Percentiles rank a stretch among this genome's conserved stretches.
These are phyloP conservation scores for Metschnikowia cubensis DNA, from an alignment of 805 yeast genomes.

Conservation along the genomic window DNA sequence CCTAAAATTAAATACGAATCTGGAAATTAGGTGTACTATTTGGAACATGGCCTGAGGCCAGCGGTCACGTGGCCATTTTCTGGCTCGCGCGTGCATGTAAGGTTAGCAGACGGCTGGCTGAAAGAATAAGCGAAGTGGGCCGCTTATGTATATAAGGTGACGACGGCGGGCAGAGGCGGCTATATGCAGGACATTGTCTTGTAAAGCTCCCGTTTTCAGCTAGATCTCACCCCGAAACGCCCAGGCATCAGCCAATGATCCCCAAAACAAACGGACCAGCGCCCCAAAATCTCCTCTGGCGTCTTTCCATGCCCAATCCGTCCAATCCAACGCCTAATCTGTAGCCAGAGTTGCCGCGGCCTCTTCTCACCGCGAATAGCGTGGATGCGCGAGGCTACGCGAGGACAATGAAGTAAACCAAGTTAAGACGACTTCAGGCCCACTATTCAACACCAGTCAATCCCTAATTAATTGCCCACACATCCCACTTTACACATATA, in stretches of 20 bases:
- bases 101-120: conserved; percentile 1
- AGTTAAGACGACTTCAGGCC: neutral
- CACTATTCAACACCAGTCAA: neutral
- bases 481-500: neutral
- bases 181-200: neutral
- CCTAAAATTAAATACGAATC: too few relatives aligned
- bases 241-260: neutral
- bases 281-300: too few relatives aligned
- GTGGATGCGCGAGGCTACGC: conserved; percentile 1
- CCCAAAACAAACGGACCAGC: too few relatives aligned
- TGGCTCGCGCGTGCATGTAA: neutral
- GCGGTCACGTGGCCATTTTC: neutral
- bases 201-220: neutral
- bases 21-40: too few relatives aligned
- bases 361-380: neutral
- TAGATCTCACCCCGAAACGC: neutral
- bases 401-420: neutral
- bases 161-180: neutral
- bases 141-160: neutral
- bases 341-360: neutral
- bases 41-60: neutral
- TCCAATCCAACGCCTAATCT: neutral
- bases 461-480: neutral
- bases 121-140: neutral
- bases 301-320: too few relatives aligned